Base-by-base conservation (phyloP, 768 basidiomycete genomes). In the Leccinum olivaceopallidum region DNA sequence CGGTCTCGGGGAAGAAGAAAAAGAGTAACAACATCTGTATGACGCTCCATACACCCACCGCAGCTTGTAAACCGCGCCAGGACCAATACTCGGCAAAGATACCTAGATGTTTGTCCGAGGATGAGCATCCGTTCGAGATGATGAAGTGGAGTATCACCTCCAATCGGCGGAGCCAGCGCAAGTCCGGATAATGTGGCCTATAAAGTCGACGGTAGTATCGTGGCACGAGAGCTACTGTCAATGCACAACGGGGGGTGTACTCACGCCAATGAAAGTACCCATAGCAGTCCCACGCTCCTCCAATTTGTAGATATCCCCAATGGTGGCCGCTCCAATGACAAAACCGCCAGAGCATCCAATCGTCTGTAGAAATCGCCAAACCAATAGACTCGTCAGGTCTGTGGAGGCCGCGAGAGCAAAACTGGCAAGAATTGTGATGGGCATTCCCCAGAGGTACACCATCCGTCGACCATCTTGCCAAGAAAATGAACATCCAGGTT, bases 321-420 rank as follows among this genome's bases (percentile, higher is more conserved):
- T 84, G 5, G 84, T 81, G 2, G 81, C 88, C 0, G 80, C 79
- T 22, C 81, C 90, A 55, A 83, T 78, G 16, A 80, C 82, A 69
- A 78, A 67, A 5, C 79, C 84, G 13, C 82, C 81, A 6, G 85
- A 81, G 5, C 84, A 78, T 14, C 89, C 90, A 44, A 87, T 76
- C 0, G 85, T 84, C 67, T 92, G 89, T 1, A 90, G 62, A 47
- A 87, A 80, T 8, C 90, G 78, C 76, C 84, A 87, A 18, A 82
- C 72, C 65, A 92, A 77, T 6, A 93, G 73, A 34, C 16, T 16
- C 75, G 67, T 1, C 7, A 71, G 74, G 73, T 8, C 86, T 71
- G 34, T 66, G 1, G 87, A 79, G 0, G 74, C 58, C 0, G 85
- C 83, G 0, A 89, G 85, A 0, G 86, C 88, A 1, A 88, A 66